Conservation (phyloP, 768 basidiomycete genomes). For the Mycena capillaripes region DNA sequence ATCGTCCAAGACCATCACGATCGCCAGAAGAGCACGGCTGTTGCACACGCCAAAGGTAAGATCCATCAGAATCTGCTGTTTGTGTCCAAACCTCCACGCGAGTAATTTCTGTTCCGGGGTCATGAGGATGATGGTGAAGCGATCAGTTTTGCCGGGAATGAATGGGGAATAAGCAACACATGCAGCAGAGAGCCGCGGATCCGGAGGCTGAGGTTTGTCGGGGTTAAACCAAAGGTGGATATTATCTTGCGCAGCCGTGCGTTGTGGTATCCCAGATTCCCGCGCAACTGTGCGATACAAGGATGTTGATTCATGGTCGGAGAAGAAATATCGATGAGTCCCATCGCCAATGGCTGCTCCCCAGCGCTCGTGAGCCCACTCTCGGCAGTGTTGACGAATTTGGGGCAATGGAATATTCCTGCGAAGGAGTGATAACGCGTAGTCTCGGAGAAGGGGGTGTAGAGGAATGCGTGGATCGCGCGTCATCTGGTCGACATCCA, state of each 20-base stretch:
- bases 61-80: constrained; percentile 5
- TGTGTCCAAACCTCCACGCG: constrained; percentile 2
- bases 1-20: constrained; percentile 9
- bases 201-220: constrained; percentile 37
- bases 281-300: constrained; percentile 39
- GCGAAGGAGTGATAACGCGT: constrained; percentile 37
- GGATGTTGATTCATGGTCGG: constrained; percentile 38
- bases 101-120: constrained; percentile 21
- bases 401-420: constrained; percentile 39
- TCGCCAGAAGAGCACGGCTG: neutral
- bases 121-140: constrained; percentile 38
- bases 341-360: constrained; percentile 36
- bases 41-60: constrained; percentile 9
- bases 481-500: constrained; percentile 29
- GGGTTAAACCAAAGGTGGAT: constrained; percentile 43
- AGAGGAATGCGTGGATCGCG: constrained; percentile 35
- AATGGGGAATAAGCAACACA: constrained; percentile 42
- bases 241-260: constrained; percentile 42
- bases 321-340: constrained; percentile 32
- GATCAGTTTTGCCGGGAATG: constrained; percentile 26
- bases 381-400: constrained; percentile 36
- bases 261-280: constrained; percentile 40
- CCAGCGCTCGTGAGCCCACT: constrained; percentile 38
- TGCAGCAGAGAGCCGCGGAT: constrained; percentile 35
- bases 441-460: constrained; percentile 34